Conservation (phyloP, 768 basidiomycete species). For the Kwoniella dejecticola region DNA sequence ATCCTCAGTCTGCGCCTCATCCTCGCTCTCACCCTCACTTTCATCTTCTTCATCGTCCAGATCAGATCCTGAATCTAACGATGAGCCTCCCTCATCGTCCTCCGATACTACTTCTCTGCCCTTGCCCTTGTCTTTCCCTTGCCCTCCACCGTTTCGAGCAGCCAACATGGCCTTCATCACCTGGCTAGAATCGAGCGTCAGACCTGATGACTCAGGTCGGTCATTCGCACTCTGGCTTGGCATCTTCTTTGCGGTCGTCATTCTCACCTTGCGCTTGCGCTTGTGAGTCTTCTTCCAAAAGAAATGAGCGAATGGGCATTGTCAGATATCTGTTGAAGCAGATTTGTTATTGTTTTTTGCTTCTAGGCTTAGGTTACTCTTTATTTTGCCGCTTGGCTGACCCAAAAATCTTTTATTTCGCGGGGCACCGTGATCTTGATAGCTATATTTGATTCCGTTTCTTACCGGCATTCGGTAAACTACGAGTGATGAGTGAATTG, state of each 20-base stretch:
- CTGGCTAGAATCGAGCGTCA: conserved; percentile 37
- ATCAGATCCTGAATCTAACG: too few species aligned
- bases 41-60: too few species aligned
- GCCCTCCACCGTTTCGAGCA: conserved; percentile 17
- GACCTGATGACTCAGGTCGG: neutral
- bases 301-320: neutral
- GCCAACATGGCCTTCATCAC: conserved; percentile 47
- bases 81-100: neutral
- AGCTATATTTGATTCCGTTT: conserved; percentile 2
- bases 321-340: neutral
- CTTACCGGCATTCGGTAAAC: neutral
- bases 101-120: conserved; percentile 19
- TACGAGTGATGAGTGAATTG: too few species aligned
- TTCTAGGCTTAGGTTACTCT: neutral
- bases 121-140: conserved; percentile 20
- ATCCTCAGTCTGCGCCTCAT: too few species aligned
- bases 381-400: conserved; percentile 6
- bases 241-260: neutral
- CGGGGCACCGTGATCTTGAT: neutral
- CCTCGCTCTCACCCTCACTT: too few species aligned
- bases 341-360: neutral
- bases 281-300: neutral
- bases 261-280: too few species aligned
- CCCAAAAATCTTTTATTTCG: conserved; percentile 3
- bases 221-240: neutral